Evolutionary conservation across 2,329 filamentous ascomycete species (phyloP).

Genomic region (Chrysoporthe cubensis): DNA sequence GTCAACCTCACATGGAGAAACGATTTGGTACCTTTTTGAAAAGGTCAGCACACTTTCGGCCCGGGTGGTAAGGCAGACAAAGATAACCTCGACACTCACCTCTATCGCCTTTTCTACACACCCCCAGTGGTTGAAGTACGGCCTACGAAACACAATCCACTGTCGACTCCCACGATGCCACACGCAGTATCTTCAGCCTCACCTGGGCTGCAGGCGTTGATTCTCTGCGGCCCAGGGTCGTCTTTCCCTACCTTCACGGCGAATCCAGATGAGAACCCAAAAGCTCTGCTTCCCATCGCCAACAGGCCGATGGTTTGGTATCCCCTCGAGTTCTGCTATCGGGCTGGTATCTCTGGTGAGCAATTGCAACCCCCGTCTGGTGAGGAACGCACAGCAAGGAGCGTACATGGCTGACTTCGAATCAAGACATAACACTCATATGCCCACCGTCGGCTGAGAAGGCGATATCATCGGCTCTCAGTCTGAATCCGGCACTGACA

Average conservation of each 20-base stretch:
- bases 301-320: constrained; percentile 92
- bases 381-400: neutral
- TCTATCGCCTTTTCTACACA: neutral
- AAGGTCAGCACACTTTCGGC: neutral
- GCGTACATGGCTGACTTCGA: constrained; percentile 8
- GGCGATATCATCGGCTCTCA: constrained; percentile 71
- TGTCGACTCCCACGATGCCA: constrained; percentile 59
- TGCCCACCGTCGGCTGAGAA: constrained; percentile 67
- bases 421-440: constrained; percentile 64
- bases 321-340: constrained; percentile 82
- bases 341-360: constrained; percentile 76
- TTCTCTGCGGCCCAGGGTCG: constrained; percentile 80
- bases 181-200: constrained; percentile 75
- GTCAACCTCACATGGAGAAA: constrained; percentile 1
- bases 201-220: constrained; percentile 79
- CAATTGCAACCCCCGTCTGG: neutral
- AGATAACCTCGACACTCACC: neutral
- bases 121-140: neutral
- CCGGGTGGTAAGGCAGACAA: neutral
- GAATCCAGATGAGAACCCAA: constrained; percentile 78
- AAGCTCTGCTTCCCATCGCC: constrained; percentile 80
- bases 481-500: constrained; percentile 78
- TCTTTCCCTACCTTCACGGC: constrained; percentile 83
- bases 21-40: neutral
- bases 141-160: neutral